These are phyloP conservation scores for Aspergillus ostianus DNA, from an alignment of 495 filamentous ascomycete species.

Conservation along the genomic window DNA sequence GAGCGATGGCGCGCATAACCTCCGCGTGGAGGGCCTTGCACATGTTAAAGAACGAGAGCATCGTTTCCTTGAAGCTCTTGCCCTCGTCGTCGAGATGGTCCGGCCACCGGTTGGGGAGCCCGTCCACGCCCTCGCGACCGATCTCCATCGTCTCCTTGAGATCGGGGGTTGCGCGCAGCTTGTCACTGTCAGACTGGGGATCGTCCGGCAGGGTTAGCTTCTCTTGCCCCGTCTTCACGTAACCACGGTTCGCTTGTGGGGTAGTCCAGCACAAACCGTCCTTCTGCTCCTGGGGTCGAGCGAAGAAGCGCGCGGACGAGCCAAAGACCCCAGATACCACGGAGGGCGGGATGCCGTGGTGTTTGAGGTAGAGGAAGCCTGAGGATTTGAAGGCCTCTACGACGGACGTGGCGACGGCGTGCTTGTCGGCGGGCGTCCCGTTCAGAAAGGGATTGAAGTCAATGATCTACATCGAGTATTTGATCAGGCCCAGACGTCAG, in stretches of 20 bases:
- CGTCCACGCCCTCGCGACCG: constrained; percentile 67
- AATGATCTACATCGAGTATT: constrained; percentile 62
- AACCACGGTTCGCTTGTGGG: constrained; percentile 75
- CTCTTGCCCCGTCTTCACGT: constrained; percentile 72
- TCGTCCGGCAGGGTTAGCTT: constrained; percentile 65
- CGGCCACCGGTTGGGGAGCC: constrained; percentile 80
- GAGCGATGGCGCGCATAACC: constrained; percentile 85
- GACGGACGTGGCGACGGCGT: constrained; percentile 65
- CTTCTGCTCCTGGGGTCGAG: constrained; percentile 66
- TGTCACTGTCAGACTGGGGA: constrained; percentile 52
- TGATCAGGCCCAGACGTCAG: neutral
- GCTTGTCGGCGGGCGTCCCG: constrained; percentile 59
- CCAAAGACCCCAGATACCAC: constrained; percentile 62
- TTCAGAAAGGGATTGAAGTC: constrained; percentile 77
- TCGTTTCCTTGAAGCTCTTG: constrained; percentile 63
- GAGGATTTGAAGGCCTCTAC: constrained; percentile 78
- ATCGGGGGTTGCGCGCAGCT: constrained; percentile 63
- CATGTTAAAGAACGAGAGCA: constrained; percentile 68
- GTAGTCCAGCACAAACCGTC: constrained; percentile 67
- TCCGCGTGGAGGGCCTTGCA: constrained; percentile 75
- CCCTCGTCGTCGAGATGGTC: constrained; percentile 58
- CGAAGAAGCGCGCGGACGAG: constrained; percentile 76
- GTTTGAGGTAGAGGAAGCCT: constrained; percentile 88
- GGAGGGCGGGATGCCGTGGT: constrained; percentile 65
- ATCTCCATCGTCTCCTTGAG: constrained; percentile 86